Base-by-base conservation (phyloP, 306 rosid species). In the Arachis hypogaea region DNA sequence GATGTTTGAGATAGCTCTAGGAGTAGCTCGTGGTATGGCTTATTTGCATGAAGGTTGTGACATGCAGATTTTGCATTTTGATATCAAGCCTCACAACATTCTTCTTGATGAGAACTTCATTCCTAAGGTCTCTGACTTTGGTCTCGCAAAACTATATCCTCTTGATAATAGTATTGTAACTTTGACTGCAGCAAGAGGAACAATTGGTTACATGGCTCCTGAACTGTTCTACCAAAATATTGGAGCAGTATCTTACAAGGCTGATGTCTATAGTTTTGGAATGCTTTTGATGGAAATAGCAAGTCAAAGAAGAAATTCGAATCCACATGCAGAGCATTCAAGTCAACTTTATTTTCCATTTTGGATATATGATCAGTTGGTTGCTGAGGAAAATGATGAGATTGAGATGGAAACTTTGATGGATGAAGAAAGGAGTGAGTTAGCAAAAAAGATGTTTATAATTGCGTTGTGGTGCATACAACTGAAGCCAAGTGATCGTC, bases 401-500 rank as follows among this genome's bases (percentile, higher is more conserved):
- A 58, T 2, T 11, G 44, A 57, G 59, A 36, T 18, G 7, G 44
- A 66, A 30, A 41, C 18, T 56, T 2, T 16, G 1, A 47, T 6
- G 2, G 1, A 45, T 4, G 68, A 66, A 1, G 74, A 66, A 11
- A 9, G 42, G 11, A 57, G 58, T 28, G 33, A 45, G 7, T 42
- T 40, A 7, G 11, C 42, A 60, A 75, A 64, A 6, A 75, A 75
- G 33, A 75, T 75, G 73, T 45, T 75, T 41, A 0, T 75, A 3
- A 66, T 66, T n/a, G 79, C 73, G 4, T n/a, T 75, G 9, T 75
- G 73, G 79, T 75, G 73, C 45, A 66, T 75, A 75, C 79, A 75
- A 7, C 2, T 66, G 8, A 75, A 66, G 11, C 73, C 79, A 3
- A 11, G 18, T 57, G 60, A 66, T 45, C 79, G 79, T 30, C 73